These are phyloP conservation scores for Mycena vulgaris DNA, from an alignment of 768 basidiomycete species.

Conservation along the genomic window DNA sequence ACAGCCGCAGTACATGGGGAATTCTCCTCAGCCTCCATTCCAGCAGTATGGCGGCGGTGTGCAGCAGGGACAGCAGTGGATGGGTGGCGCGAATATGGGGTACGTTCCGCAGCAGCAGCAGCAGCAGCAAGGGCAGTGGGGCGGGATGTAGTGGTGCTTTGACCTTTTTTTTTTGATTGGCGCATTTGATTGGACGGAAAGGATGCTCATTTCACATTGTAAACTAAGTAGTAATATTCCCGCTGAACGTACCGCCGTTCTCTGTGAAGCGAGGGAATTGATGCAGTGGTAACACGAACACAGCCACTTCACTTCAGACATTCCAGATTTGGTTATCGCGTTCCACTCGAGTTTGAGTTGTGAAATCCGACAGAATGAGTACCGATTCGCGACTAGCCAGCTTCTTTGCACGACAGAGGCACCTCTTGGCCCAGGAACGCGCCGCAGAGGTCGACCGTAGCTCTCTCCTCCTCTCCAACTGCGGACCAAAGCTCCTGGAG, in stretches of 20 bases:
- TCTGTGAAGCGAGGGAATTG: too few relatives aligned
- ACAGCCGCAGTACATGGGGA: slow-evolving; percentile 40
- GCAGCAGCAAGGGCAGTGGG: slow-evolving; percentile 53
- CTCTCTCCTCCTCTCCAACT: slow-evolving; percentile 85
- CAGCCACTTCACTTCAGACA: too few relatives aligned
- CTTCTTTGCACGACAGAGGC: slow-evolving; percentile 79
- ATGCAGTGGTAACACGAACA: too few relatives aligned
- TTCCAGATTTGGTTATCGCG: too few relatives aligned
- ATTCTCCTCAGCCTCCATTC: slow-evolving; percentile 33
- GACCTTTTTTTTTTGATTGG: neutral
- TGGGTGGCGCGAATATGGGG: slow-evolving; percentile 27
- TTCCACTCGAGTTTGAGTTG: too few relatives aligned
- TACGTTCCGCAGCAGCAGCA: slow-evolving; percentile 38
- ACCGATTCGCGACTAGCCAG: slow-evolving; percentile 56
- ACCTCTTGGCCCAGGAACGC: slow-evolving; percentile 80
- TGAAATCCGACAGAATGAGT: slow-evolving; percentile 1
- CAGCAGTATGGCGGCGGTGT: slow-evolving; percentile 11
- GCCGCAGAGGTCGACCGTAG: slow-evolving; percentile 89
- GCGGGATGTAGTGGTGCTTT: slow-evolving; percentile 48
- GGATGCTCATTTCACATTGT: slow-evolving; percentile 8
- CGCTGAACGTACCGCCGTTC: neutral
- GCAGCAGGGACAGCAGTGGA: slow-evolving; percentile 38
- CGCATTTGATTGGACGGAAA: slow-evolving; percentile 10
- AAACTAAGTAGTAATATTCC: slow-evolving; percentile 2
- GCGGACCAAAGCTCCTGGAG: slow-evolving; percentile 88